Evolutionary conservation across 371 early-diverging fungal genomes (phyloP).

Genomic region (Coemansia sp.): DNA sequence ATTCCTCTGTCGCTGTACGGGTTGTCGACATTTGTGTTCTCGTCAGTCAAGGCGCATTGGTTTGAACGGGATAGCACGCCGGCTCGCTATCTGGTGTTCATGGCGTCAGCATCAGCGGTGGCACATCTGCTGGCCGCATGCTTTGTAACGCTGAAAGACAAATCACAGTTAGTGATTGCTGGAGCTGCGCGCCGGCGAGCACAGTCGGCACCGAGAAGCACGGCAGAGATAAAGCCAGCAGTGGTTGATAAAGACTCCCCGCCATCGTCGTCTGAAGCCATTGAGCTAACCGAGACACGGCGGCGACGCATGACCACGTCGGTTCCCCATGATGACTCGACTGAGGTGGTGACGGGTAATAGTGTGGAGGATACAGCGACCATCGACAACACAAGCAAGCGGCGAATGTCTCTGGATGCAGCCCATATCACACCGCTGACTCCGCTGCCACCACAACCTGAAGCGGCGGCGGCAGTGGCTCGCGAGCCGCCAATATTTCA

Average conservation of each 20-base stretch:
- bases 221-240: too few relatives aligned
- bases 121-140: conserved; percentile 36
- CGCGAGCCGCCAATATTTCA: conserved; percentile 8
- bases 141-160: conserved; percentile 24
- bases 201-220: neutral
- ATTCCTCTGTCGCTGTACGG: conserved; percentile 65
- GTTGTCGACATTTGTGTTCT: conserved; percentile 67
- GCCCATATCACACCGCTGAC: too few relatives aligned
- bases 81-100: conserved; percentile 36
- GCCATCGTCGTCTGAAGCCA: conserved; percentile 6
- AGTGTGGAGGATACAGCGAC: neutral
- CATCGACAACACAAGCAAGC: neutral
- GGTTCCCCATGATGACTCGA: neutral
- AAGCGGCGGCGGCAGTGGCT: neutral
- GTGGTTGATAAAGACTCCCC: too few relatives aligned
- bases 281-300: conserved; percentile 39
- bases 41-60: conserved; percentile 58
- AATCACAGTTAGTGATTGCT: neutral
- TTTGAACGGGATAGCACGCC: conserved; percentile 47
- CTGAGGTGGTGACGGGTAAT: neutral
- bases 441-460: neutral
- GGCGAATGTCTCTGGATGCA: neutral
- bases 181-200: conserved; percentile 14
- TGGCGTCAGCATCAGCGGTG: conserved; percentile 33
- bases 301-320: conserved; percentile 38